Conservation (phyloP, 352 stramenopile species). For the Phytophthora aleatoria region DNA sequence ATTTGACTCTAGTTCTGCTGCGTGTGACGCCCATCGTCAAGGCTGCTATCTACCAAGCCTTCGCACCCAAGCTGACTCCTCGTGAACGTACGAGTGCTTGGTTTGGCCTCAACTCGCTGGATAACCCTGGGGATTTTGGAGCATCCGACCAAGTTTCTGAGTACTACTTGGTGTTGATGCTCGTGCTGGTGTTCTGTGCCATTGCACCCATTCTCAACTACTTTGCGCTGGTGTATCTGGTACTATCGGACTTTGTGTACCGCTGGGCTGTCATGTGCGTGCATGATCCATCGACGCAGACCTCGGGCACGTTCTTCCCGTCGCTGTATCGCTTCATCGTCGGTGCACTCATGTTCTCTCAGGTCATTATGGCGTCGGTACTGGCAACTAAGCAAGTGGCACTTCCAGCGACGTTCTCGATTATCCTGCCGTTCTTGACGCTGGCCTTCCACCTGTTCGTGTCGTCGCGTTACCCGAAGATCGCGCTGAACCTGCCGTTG, state of each 20-base stretch:
- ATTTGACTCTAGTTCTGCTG: constrained; percentile 70
- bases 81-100: constrained; percentile 68
- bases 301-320: constrained; percentile 71
- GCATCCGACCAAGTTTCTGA: constrained; percentile 63
- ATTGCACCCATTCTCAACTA: constrained; percentile 85
- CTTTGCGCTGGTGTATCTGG: constrained; percentile 70
- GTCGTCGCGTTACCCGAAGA: constrained; percentile 65
- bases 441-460: constrained; percentile 76
- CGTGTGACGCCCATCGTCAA: constrained; percentile 79
- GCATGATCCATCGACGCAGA: constrained; percentile 71
- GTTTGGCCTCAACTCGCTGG: constrained; percentile 70
- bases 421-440: constrained; percentile 73
- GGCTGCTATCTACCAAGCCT: constrained; percentile 72
- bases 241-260: constrained; percentile 78
- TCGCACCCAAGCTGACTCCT: constrained; percentile 83
- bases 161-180: constrained; percentile 78
- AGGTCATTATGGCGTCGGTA: constrained; percentile 78
- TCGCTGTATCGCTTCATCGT: constrained; percentile 85
- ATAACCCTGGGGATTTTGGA: constrained; percentile 62
- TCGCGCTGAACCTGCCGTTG: constrained; percentile 71
- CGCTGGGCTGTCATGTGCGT: constrained; percentile 79
- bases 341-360: constrained; percentile 74
- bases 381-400: constrained; percentile 80
- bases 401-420: constrained; percentile 55
- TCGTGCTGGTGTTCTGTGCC: constrained; percentile 74